Evolutionary conservation across 441 rosid species (phyloP).

Genomic region (Adansonia rubrostipa): DNA sequence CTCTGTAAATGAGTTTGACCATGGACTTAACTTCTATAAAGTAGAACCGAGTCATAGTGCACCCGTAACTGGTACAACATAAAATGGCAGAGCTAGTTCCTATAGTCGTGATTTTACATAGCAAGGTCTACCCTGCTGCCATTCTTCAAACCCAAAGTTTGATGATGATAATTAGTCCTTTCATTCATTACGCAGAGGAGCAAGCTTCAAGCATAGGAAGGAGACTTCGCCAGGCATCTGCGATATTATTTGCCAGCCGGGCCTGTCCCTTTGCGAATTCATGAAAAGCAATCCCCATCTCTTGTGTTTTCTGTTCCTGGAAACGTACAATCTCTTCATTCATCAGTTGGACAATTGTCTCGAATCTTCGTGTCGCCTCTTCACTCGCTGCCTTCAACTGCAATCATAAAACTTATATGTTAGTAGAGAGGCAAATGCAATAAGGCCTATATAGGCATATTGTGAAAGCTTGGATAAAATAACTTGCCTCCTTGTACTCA

Average conservation of each 20-base stretch:
- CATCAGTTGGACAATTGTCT: constrained; percentile 76
- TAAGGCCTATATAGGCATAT: background rate
- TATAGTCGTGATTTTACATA: constrained; percentile 30
- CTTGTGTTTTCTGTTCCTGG: constrained; percentile 89
- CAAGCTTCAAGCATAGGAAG: constrained; percentile 94
- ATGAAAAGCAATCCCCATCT: constrained; percentile 90
- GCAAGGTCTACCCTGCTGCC: constrained; percentile 19
- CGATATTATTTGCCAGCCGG: constrained; percentile 73
- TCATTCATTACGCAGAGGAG: constrained; percentile 36
- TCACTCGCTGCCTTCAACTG: constrained; percentile 87
- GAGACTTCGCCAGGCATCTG: constrained; percentile 98
- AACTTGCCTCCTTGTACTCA: constrained; percentile 81
- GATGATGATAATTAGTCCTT: constrained; percentile 30
- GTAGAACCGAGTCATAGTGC: background rate
- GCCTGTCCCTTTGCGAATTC: constrained; percentile 97
- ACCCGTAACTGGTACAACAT: constrained; percentile 26
- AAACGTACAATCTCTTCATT: constrained; percentile 86
- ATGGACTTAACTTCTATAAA: constrained; percentile 9
- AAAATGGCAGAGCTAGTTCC: constrained; percentile 28
- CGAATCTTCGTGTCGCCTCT: constrained; percentile 79
- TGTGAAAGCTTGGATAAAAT: background rate
- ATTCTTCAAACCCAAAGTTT: constrained; percentile 12
- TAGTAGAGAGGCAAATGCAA: constrained; percentile 19
- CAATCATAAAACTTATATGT: constrained; percentile 28
- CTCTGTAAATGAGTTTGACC: background rate